Evolutionary conservation across 495 filamentous ascomycete genomes (phyloP).

Genomic region (Aspergillus sclerotiicarbonarius): DNA sequence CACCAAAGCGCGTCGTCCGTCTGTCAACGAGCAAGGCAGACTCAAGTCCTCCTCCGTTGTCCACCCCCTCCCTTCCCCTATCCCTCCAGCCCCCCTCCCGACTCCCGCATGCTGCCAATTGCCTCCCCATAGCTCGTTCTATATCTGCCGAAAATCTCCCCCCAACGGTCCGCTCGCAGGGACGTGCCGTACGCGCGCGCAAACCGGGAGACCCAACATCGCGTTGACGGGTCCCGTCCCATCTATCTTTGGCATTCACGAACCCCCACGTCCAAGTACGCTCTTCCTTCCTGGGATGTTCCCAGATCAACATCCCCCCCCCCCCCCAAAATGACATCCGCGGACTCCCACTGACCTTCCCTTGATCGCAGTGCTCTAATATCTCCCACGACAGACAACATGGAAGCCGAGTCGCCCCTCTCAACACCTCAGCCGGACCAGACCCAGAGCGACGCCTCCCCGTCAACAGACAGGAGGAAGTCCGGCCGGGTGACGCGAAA

Average conservation of each 20-base stretch:
- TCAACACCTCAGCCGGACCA: constrained; percentile 25
- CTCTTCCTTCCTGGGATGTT: not conserved
- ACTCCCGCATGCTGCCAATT: not conserved
- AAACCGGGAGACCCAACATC: constrained; percentile 16
- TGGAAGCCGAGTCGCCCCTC: constrained; percentile 37
- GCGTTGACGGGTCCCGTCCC: constrained; percentile 16
- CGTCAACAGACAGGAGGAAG: constrained; percentile 64
- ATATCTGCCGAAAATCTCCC: not conserved
- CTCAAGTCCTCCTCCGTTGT: not conserved
- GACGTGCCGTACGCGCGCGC: constrained; percentile 12
- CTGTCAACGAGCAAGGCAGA: constrained; percentile 8
- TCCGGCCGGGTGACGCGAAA: constrained; percentile 78
- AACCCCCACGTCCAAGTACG: constrained; percentile 17
- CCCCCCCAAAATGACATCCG: not conserved
- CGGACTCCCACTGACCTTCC: not conserved
- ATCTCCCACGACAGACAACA: constrained; percentile 11
- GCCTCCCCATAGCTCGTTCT: not conserved
- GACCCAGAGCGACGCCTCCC: constrained; percentile 24
- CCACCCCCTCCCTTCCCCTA: constrained; percentile 8
- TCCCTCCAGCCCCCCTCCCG: constrained; percentile 14
- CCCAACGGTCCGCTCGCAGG: not conserved
- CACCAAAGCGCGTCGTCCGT: constrained; percentile 23
- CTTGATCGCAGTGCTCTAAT: constrained; percentile 6
- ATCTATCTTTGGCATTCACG: not conserved
- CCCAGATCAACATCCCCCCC: not conserved